Evolutionary conservation across 73 alveolate species (phyloP), one percentile per base, ranked within the genome.

Genomic region (Paramecium tetraurelia): DNA sequence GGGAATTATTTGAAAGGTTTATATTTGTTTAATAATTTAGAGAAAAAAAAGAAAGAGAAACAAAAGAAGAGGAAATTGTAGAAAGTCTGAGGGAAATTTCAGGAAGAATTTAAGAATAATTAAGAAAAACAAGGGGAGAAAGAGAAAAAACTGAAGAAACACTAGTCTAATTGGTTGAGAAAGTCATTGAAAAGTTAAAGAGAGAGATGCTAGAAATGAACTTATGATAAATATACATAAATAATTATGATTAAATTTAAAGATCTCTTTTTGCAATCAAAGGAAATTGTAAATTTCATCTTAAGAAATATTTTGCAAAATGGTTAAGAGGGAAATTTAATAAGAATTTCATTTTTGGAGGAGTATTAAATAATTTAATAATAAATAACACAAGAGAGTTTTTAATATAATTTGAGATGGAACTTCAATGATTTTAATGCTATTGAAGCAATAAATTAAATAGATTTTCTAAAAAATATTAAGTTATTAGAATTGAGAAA

Each of bases 201-300:
- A 89, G 80, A 71, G 94, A 89, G 72, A 89, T 89, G 94, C 59
- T 89, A 46, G 94, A 89, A 58, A 77, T 89, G 85, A 83, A 89
- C 57, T 21, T 89, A 40, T 71, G 94, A 89, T 46, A 33, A 63
- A 27, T 63, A 27, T 11, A 53, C 21, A 53, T 53, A n/a, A 48
- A 18, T 53, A 53, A 18, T 18, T 53, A 53, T 53, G n/a, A 53
- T 53, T 53, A 18, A 48, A 53, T 27, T 31, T 63, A 2, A 59
- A 59, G 80, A 59, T 59, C 7, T 5, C 0, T 27, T 27, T 27
- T 27, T 27, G 1, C 31, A 1, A 27, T 27, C 31, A 27, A 27
- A 1, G 31, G 1, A 27, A 27, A 27, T 27, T 1, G 31, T 27
- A 0, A 27, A 27, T 27, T 27, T 27, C n/a, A 1, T 27, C 31